Evolutionary conservation across 768 basidiomycete genomes (phyloP), one percentile per base, ranked within the genome.

Genomic region (Russula brevipes): DNA sequence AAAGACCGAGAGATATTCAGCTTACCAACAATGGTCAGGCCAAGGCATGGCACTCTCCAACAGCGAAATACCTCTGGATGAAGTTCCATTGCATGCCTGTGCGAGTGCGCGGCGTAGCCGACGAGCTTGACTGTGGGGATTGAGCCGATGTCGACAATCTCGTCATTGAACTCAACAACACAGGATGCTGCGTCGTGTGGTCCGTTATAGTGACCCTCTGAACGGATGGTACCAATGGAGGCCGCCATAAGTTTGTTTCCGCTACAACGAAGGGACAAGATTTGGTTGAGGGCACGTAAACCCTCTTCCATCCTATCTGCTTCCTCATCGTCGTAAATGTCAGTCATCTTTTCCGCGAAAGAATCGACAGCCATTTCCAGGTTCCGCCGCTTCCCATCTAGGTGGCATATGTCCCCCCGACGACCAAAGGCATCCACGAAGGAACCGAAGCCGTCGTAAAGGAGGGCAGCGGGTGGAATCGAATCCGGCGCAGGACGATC

Each of bases 31-130:
- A 56, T 8, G 6, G 55, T 45, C 33, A 56, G 3, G 31, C 44
- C 55, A 11, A 57, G 56, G 19, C 56, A 47, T 14, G 56, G 56
- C n/a, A 57, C 44, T n/a, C 45, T 56, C 55, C 55, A 56, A 36
- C 42, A 4, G 4, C 2, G 35, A 35, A 45, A 45, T 4, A 45
- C 10, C 9, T 17, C 17, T n/a, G 5, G 8, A 10, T 45, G 6
- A 33, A 5, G 33, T 12, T 6, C 10, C n/a, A 47, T 36, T 7
- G 56, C 17, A 36, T 46, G 33, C 3, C 5, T 6, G 7, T 47
- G 45, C 8, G 45, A 57, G 14, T 9, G 45, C 1, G 56, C 45
- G 8, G 36, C 45, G 31, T 24, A 38, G 33, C 4, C n/a, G 8
- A n/a, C 24, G 19, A 57, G 56, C 12, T 57, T 8, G 19, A 57